Percentiles rank a stretch among this genome's conserved stretches.
These are phyloP conservation scores for Pleurostoma richardsiae DNA, from an alignment of 2,329 filamentous ascomycete genomes.

Conservation along the genomic window DNA sequence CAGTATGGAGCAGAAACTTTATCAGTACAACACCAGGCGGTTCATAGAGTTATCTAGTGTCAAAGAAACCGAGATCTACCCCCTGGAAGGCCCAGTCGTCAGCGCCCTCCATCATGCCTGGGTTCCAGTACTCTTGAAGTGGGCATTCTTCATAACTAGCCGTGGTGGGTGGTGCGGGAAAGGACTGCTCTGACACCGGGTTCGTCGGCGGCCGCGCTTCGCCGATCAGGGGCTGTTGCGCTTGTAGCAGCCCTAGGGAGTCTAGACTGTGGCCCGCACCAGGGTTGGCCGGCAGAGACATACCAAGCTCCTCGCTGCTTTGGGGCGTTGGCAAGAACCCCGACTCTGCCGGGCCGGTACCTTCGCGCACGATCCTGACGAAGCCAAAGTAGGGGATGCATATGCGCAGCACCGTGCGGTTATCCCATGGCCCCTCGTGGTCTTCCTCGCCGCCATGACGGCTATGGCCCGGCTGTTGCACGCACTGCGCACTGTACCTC, in stretches of 20 bases:
- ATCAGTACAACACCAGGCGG: too few species aligned
- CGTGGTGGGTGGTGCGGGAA: neutral
- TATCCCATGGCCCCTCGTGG: neutral
- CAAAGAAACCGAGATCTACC: slow-evolving; percentile 6
- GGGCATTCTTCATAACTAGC: slow-evolving; percentile 5
- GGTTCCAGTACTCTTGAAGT: slow-evolving; percentile 5
- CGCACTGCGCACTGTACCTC: neutral
- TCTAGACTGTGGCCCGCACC: neutral
- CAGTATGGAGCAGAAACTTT: too few species aligned
- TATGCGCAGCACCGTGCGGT: neutral
- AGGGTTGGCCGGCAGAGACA: neutral
- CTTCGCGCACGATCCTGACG: neutral
- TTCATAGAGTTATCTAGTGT: neutral
- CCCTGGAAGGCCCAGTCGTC: slow-evolving; percentile 14
- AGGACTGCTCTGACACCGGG: too few species aligned
- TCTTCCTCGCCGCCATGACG: neutral
- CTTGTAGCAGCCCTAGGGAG: neutral
- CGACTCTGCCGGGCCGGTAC: neutral
- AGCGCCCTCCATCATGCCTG: slow-evolving; percentile 13
- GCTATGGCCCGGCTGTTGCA: neutral
- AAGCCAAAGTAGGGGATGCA: neutral
- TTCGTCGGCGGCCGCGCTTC: neutral
- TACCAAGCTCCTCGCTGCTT: neutral
- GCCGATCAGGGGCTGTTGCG: neutral
- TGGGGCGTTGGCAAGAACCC: neutral